These are phyloP conservation scores for Ceratonia siliqua DNA, from an alignment of 306 rosid genomes.

Conservation along the genomic window DNA sequence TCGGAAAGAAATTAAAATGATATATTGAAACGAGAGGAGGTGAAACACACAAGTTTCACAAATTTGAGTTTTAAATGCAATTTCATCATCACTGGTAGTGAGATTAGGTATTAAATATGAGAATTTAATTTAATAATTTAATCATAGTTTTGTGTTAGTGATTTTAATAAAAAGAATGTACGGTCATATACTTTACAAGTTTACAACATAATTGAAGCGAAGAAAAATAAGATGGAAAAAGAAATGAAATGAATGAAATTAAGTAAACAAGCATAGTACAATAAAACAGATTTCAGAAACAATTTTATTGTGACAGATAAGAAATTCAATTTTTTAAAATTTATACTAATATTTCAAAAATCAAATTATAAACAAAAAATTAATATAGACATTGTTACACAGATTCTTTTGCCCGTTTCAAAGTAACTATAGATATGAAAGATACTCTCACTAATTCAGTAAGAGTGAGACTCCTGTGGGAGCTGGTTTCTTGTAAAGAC, in stretches of 20 bases:
- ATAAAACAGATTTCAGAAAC: background rate
- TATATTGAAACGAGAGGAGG: no score
- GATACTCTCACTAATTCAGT: background rate
- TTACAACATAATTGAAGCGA: no score
- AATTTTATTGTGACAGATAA: background rate
- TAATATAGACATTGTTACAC: background rate
- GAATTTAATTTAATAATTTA: no score
- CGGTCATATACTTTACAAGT: background rate
- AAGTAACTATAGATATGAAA: constrained; percentile 3
- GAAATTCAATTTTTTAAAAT: constrained; percentile 1
- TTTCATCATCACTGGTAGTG: no score
- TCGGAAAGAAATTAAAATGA: no score
- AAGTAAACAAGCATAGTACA: background rate
- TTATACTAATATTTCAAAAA: background rate
- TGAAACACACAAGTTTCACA: no score
- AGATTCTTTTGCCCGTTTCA: background rate
- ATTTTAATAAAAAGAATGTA: background rate
- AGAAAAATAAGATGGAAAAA: background rate
- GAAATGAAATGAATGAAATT: background rate
- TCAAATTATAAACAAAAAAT: background rate
- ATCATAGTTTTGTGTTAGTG: background rate
- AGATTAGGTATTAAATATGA: no score
- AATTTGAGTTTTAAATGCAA: no score
- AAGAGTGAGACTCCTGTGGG: background rate
- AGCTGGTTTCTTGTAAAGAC: constrained; percentile 7